Evolutionary conservation across 805 yeast species (phyloP), one percentile per base, ranked within the genome.

Genomic region (Saturnispora dispora): DNA sequence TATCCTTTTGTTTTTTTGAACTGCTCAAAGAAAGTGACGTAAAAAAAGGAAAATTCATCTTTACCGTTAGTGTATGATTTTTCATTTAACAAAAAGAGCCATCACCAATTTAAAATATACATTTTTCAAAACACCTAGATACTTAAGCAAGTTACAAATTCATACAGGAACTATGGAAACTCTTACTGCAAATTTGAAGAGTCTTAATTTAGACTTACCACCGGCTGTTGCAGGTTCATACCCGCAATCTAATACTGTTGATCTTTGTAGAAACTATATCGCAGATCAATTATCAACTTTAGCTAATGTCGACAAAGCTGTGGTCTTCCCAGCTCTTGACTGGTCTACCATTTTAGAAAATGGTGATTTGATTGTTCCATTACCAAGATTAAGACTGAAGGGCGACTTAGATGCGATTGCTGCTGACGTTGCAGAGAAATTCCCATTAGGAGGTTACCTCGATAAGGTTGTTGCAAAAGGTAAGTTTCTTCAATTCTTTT

Each of bases 321-420:
- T 88, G 47, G 87, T 90, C 56, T 87, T 76, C 68, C 86, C 88
- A 52, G 88, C 96, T 36, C 75, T 93, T 62, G 98, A 93, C 69
- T 79, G 91, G 75, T 88, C 96, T 22, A 75, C 78, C 57, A 83
- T 89, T 40, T 71, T 85, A 58, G 96, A 89, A 54, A 84, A 91
- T 63, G 99, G 98, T 64, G 99, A 93, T 68, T 76, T 93, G 61
- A 77, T 91, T 55, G 80, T 91, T 51, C 97, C 99, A 42, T 76
- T 93, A 42, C 99, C 98, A 60, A 82, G 97, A 67, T 73, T 85
- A 61, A 79, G 96, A 61, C 77, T 91, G 67, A 85, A 88, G 59
- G 91, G 91, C 56, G 84, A 88, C 63, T 88, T 91, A 54, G 85
- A 83, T 65, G 81, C 76, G 50, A 66, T 83, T 52, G 90, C 93